Evolutionary conservation across 108 stramenopile genomes (phyloP), one percentile per base, ranked within the genome.

Genomic region (Nitzschia palea): DNA sequence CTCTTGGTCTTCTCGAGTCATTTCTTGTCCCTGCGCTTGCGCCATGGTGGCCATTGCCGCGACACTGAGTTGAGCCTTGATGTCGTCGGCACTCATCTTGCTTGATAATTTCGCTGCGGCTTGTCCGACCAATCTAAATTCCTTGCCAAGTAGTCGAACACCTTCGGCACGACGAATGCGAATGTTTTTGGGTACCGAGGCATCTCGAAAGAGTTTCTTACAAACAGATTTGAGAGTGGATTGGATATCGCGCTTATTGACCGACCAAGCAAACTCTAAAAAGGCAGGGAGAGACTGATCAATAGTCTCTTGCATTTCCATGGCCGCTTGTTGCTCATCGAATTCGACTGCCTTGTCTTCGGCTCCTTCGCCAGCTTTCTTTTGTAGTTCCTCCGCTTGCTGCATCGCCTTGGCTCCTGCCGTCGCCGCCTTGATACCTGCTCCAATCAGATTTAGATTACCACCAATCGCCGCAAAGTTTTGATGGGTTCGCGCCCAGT

Each of bases 21-120:
- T 71, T 47, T 93, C 91, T 69, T 93, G 91, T 36, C 91, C 91
- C 68, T 93, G 91, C 20, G 88, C 88, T 79, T 90, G 88, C 15
- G 91, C 91, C 91, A 93, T 93, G 43, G 91, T 93, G 12, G 86
- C 81, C 87, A 88, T 88, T 9, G 86, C 80, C n/a, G 91, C 91
- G 26, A 90, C 91, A 40, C 77, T 78, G 9, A 89, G 79, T 14
- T 88, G 78, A 0, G 86, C 79, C 61, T 86, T 88, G 40, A 93
- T 88, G 47, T 89, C 88, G n/a, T 80, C 74, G 44, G 83, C 70
- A 35, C 59, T 57, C 51, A 76, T 65, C 30, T 47, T 55, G 47
- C 20, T 55, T 22, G 51, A 50, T 5, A 81, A 36, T 35, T 55
- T 82, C 45, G 23, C 77, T 55, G 34, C 70, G 45, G 52, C 62